These are phyloP conservation scores for Penstemon barbatus DNA, from an alignment of 257 asterid genomes.

Conservation along the genomic window DNA sequence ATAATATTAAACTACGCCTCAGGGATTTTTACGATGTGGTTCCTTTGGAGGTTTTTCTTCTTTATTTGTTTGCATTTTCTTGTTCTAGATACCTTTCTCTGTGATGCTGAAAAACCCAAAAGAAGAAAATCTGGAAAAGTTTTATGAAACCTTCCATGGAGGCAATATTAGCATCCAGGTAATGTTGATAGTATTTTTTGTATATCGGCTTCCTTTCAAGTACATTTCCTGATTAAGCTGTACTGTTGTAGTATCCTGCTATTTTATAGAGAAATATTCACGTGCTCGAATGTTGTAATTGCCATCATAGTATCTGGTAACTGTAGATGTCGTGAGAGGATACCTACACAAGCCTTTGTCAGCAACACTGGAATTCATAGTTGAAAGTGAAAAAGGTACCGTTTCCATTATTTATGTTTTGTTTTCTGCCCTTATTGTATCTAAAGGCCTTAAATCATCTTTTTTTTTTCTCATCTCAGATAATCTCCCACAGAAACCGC, in stretches of 20 bases:
- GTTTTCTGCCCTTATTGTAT: not conserved
- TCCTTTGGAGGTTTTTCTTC: not conserved
- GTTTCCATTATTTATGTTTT: not conserved
- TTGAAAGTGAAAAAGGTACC: constrained; percentile 67
- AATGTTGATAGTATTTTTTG: constrained; percentile 21
- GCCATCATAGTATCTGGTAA: constrained; percentile 62
- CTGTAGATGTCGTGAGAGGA: constrained; percentile 75
- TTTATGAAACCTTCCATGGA: constrained; percentile 88
- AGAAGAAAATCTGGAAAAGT: constrained; percentile 50
- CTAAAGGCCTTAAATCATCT: constrained; percentile 29
- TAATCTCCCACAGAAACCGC: constrained; percentile 56
- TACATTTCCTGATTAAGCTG: not conserved
- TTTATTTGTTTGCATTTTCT: not conserved
- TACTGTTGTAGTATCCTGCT: constrained; percentile 13
- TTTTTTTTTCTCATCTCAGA: constrained; percentile 42
- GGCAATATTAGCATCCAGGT: constrained; percentile 81
- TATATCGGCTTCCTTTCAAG: constrained; percentile 14
- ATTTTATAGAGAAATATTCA: constrained; percentile 21
- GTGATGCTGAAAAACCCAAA: constrained; percentile 55
- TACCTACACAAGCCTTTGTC: constrained; percentile 77
- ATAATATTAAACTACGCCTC: too few species aligned
- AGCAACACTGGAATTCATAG: constrained; percentile 65
- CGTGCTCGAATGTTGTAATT: constrained; percentile 40
- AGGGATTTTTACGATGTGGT: too few species aligned
- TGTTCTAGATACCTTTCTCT: constrained; percentile 70